Conservation (phyloP, 2,329 filamentous ascomycete species). For the Colletotrichum eleusines region DNA sequence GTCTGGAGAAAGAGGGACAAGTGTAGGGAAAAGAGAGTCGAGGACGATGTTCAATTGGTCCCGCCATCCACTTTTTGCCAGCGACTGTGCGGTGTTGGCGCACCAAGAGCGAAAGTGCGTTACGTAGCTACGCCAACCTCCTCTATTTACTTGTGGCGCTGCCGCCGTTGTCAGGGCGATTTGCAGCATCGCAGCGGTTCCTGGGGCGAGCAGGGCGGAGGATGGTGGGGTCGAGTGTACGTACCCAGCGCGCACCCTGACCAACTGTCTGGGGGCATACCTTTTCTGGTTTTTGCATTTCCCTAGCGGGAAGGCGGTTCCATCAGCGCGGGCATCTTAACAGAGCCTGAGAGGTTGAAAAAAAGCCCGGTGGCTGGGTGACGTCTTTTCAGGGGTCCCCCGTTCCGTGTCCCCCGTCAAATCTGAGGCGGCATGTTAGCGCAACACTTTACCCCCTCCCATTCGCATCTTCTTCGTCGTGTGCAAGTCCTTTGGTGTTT, state of each 20-base stretch:
- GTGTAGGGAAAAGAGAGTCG: slow-evolving; percentile 3
- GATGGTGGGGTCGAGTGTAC: slow-evolving; percentile 8
- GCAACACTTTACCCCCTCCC: slow-evolving; percentile 1
- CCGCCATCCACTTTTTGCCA: slow-evolving; percentile 41
- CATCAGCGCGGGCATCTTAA: slow-evolving; percentile 7
- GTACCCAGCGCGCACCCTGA: neutral
- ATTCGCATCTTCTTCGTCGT: neutral
- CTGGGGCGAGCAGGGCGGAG: slow-evolving; percentile 34
- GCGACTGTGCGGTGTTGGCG: slow-evolving; percentile 13
- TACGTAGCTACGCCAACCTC: slow-evolving; percentile 43
- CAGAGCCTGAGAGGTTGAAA: slow-evolving; percentile 23
- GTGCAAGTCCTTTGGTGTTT: neutral
- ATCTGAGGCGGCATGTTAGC: slow-evolving; percentile 17
- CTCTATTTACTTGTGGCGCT: slow-evolving; percentile 42
- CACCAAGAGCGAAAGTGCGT: slow-evolving; percentile 17
- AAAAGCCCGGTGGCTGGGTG: slow-evolving; percentile 42
- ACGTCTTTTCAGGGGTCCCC: slow-evolving; percentile 41
- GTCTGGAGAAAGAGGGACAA: slow-evolving; percentile 26
- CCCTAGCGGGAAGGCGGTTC: slow-evolving; percentile 22
- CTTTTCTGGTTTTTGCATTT: slow-evolving; percentile 16
- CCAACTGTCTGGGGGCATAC: slow-evolving; percentile 3
- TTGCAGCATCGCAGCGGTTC: slow-evolving; percentile 40
- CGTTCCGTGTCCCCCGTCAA: slow-evolving; percentile 18
- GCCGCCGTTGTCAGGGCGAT: slow-evolving; percentile 41
- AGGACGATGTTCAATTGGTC: slow-evolving; percentile 39